A percentile compares a stretch with the other conserved stretches of the same genome.
Conservation (phyloP, 169 alveolate species). For the Cryptosporidium ubiquitum region DNA sequence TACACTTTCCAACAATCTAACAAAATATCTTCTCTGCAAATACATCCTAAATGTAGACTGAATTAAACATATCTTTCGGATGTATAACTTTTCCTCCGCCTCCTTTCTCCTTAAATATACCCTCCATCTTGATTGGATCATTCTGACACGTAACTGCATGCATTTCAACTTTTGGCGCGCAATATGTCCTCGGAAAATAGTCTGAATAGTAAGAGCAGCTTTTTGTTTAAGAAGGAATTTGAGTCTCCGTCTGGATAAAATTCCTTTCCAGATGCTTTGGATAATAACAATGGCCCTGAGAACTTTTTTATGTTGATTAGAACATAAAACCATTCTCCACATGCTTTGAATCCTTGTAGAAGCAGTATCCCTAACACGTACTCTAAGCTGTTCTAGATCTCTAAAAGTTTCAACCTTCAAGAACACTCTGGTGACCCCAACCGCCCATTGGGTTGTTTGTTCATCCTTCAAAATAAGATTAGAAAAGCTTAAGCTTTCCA, state of each 20-base stretch:
- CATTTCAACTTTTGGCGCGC: conserved; percentile 39
- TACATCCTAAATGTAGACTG: conserved; percentile 83
- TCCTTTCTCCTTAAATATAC: conserved; percentile 5
- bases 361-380: conserved; percentile 68
- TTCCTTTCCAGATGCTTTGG: conserved; percentile 69
- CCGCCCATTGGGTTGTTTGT: conserved; percentile 23
- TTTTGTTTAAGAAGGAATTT: conserved; percentile 17
- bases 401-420: conserved; percentile 44
- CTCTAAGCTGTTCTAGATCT: conserved; percentile 39
- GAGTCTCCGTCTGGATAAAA: conserved; percentile 14
- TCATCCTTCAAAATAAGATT: neutral
- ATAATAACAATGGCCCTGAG: neutral
- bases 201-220: conserved; percentile 59
- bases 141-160: conserved; percentile 32
- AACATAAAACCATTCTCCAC: conserved; percentile 54
- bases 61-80: conserved; percentile 79
- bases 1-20: conserved; percentile 76
- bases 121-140: conserved; percentile 63
- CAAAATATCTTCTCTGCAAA: conserved; percentile 75
- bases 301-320: neutral
- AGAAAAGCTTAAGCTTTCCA: neutral
- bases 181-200: conserved; percentile 14
- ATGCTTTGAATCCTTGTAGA: conserved; percentile 77
- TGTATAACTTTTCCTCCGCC: conserved; percentile 67
- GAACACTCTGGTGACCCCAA: conserved; percentile 49